Evolutionary conservation across 2,329 filamentous ascomycete species (phyloP).

Genomic region (Myotisia sp.): DNA sequence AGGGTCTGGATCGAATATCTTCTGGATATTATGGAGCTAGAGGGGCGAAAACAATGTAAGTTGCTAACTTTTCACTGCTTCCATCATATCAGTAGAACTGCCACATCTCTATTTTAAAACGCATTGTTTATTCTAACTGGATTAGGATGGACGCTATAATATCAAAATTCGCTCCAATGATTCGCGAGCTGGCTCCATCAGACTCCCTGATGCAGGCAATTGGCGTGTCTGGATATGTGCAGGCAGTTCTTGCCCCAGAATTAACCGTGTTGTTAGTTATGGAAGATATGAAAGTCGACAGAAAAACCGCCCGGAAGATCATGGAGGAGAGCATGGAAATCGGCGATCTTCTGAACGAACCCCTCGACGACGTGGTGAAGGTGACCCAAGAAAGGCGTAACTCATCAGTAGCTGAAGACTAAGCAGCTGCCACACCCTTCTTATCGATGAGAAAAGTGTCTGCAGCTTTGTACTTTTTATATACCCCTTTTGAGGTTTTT

Average conservation of each 20-base stretch:
- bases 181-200: constrained; percentile 48
- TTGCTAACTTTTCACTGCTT: constrained; percentile 5
- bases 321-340: constrained; percentile 53
- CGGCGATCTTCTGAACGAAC: constrained; percentile 54
- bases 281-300: constrained; percentile 41
- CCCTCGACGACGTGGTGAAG: constrained; percentile 42
- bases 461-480: too few relatives aligned
- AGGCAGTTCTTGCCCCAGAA: constrained; percentile 65
- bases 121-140: constrained; percentile 3
- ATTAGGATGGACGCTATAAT: constrained; percentile 45
- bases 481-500: too few relatives aligned
- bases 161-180: constrained; percentile 40
- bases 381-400: constrained; percentile 10
- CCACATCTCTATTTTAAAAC: constrained; percentile 21
- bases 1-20: constrained; percentile 40
- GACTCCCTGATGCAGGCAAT: constrained; percentile 54
- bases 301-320: constrained; percentile 38
- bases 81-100: constrained; percentile 16
- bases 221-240: constrained; percentile 55
- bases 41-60: constrained; percentile 58
- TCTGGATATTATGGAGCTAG: constrained; percentile 75
- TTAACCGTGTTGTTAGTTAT: constrained; percentile 41
- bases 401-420: not conserved
- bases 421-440: not conserved
- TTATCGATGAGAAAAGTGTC: not conserved